Percentiles rank a stretch among this genome's conserved stretches.
phyloP scores from a whole-genome alignment of 176 grass and related monocot species.

The Eragrostis nindensis region DNA sequence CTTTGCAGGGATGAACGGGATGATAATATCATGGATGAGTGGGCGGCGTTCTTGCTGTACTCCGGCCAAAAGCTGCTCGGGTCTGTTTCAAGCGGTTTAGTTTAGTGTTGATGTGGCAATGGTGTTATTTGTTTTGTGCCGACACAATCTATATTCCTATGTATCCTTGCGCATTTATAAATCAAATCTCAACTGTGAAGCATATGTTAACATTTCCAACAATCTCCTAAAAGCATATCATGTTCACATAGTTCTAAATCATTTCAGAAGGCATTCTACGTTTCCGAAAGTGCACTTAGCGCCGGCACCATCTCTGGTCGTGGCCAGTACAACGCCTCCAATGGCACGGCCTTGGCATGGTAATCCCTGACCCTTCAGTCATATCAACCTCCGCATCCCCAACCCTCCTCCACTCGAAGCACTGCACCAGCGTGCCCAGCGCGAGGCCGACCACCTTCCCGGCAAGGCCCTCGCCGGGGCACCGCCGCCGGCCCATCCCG shows the following conservation, averaged over 20 bases:
- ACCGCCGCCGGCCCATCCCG: constrained; percentile 38
- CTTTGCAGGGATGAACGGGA: constrained; percentile 46
- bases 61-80: too few species aligned
- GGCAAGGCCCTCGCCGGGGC: constrained; percentile 17
- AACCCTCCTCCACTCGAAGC: constrained; percentile 38
- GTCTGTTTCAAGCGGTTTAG: too few species aligned
- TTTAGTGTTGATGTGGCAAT: too few species aligned
- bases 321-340: constrained; percentile 41
- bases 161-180: too few species aligned
- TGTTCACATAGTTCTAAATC: too few species aligned
- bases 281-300: constrained; percentile 8
- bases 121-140: too few species aligned
- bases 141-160: too few species aligned
- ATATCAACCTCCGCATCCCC: constrained; percentile 15
- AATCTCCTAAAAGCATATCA: too few species aligned
- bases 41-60: constrained; percentile 14
- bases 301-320: background rate
- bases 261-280: too few species aligned
- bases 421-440: constrained; percentile 24
- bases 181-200: too few species aligned
- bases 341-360: constrained; percentile 32
- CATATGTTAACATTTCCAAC: too few species aligned
- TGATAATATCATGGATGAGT: constrained; percentile 27
- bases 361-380: constrained; percentile 26
- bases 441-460: constrained; percentile 21